These are phyloP conservation scores for Papiliotrema laurentii DNA, from an alignment of 1,284 basidiomycete genomes.

Conservation along the genomic window DNA sequence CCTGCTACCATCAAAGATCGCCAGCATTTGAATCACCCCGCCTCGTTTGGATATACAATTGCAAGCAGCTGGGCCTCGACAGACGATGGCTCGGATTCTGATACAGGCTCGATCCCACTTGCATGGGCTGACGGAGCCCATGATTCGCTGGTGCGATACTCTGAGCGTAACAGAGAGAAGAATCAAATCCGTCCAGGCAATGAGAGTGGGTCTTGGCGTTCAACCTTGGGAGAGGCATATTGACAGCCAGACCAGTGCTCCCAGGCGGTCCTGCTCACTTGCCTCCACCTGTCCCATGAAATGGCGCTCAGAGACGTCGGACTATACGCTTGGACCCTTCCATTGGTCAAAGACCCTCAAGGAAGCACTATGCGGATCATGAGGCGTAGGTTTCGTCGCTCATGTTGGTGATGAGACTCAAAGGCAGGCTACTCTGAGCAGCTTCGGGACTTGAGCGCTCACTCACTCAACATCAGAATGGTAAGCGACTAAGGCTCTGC, in stretches of 20 bases:
- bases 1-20: no score
- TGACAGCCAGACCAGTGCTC: constrained; percentile 25
- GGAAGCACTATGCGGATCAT: constrained; percentile 35
- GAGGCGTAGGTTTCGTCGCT: constrained; percentile 22
- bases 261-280: constrained; percentile 33
- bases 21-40: no score
- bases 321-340: constrained; percentile 29
- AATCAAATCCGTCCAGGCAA: no score
- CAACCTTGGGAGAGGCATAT: no score
- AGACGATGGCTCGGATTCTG: no score
- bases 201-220: no score
- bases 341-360: constrained; percentile 24
- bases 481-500: constrained; percentile 5
- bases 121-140: no score
- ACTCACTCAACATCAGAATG: constrained; percentile 10
- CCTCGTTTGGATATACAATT: no score
- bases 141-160: no score
- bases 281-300: constrained; percentile 33
- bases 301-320: constrained; percentile 30
- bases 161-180: no score
- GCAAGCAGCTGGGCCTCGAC: no score
- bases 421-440: constrained; percentile 17
- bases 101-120: no score
- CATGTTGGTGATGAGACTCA: neutral
- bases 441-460: constrained; percentile 9